Base-by-base conservation (phyloP, 495 filamentous ascomycete genomes). In the Cercophora scortea region DNA sequence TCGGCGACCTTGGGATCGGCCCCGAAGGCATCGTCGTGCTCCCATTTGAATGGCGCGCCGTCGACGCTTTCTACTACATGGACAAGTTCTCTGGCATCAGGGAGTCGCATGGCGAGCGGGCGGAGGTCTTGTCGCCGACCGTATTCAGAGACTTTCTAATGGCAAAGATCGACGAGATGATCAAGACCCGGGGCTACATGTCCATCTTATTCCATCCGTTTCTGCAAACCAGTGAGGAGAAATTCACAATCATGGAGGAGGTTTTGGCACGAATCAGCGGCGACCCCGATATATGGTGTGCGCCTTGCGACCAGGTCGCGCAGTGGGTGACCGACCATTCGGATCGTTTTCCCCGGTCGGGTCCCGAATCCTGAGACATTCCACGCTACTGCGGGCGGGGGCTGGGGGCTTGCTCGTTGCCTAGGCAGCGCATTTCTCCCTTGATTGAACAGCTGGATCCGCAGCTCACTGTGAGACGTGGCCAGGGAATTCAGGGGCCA, bases 51-150 rank as follows among this genome's bases (percentile, higher is more conserved):
- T 68, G 63, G 67, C 49, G 11, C 15, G 56, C 57, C 5, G 63
- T 68, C 42, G 67, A 70, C 50, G 67, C 65, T 3, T 63, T 63
- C 45, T 70, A 62, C 50, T 70, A 70, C 41, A 70, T 68, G 67
- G 65, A 63, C 13, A 63, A 64, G 52, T 66, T 66, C 39, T 45
- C 44, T 0, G 53, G 39, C 12, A 56, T 63, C 12, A 42, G 63
- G 18, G 45, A 47, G 40, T 45, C 47, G 1, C 35, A 59, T 32
- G 62, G 62, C 13, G 53, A 49, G 54, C 46, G 32, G 39, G 50
- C 48, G 19, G 53, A 51, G 32, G 52, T 56, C 25, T 39, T 55
- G 42, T 42, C 39, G 17, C 56, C 62, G 18, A 42, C 0, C 0
- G 56, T 58, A 12, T 59, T 65, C 15, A 57, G 45, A 38, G 38